Conservation (phyloP, 176 grass and related monocot genomes). For the Lolium perenne region DNA sequence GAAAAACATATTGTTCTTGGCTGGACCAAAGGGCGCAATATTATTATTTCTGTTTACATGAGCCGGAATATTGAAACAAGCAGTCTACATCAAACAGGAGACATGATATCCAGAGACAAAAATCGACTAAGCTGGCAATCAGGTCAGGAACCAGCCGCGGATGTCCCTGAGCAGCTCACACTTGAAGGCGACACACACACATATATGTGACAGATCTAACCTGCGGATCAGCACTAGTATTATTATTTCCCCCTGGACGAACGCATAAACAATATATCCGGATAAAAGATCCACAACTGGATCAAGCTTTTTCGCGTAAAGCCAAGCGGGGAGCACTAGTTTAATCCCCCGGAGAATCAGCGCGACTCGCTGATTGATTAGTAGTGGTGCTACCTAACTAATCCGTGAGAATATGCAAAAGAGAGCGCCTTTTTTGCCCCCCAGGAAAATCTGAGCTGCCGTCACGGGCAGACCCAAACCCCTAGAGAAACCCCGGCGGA, state of each 20-base stretch:
- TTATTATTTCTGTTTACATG: too few species aligned
- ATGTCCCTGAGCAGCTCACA: not conserved
- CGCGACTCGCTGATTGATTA: not conserved
- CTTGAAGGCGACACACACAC: conserved; percentile 20
- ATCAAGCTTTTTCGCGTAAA: not conserved
- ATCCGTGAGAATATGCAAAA: conserved; percentile 8
- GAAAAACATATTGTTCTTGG: too few species aligned
- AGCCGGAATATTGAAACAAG: too few species aligned
- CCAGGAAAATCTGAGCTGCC: not conserved
- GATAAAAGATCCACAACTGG: not conserved
- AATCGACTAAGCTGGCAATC: too few species aligned
- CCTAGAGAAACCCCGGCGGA: not conserved
- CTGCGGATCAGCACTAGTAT: not conserved
- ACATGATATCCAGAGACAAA: too few species aligned
- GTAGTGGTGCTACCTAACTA: not conserved
- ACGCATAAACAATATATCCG: not conserved
- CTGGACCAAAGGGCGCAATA: too few species aligned
- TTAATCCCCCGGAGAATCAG: not conserved
- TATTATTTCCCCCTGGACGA: not conserved
- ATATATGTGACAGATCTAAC: not conserved
- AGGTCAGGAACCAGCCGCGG: not conserved
- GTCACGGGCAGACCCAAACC: not conserved
- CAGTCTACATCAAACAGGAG: too few species aligned
- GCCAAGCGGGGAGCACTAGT: too few species aligned
- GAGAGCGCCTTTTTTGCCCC: not conserved